A percentile compares a stretch with the other conserved stretches of the same genome.
Evolutionary conservation across 257 asterid species (phyloP).

Genomic region (Knoxia roxburghii): DNA sequence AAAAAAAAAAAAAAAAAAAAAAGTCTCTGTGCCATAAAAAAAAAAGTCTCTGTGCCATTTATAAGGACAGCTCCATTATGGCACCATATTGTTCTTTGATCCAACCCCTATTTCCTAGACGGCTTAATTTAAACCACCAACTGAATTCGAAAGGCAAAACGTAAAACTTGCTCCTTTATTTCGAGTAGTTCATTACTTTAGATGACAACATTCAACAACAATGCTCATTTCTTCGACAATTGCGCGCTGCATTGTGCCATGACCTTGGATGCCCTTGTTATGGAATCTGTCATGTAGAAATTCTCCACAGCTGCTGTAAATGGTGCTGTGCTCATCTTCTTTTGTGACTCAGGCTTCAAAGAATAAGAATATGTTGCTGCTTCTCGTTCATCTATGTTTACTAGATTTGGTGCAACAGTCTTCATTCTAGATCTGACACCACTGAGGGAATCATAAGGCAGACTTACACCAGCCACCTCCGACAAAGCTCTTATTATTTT

Average conservation of each 20-base stretch:
- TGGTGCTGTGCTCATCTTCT: constrained; percentile 45
- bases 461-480: constrained; percentile 59
- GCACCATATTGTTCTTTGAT: constrained; percentile 19
- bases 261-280: constrained; percentile 94
- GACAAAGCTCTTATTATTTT: constrained; percentile 80
- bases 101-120: constrained; percentile 1
- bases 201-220: neutral
- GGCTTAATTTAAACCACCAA: constrained; percentile 11
- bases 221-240: constrained; percentile 50
- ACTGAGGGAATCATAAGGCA: constrained; percentile 59
- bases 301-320: constrained; percentile 58
- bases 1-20: too few species aligned
- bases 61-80: constrained; percentile 33
- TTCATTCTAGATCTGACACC: constrained; percentile 62
- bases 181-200: constrained; percentile 10
- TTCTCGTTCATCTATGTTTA: constrained; percentile 72
- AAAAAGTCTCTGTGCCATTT: constrained; percentile 56
- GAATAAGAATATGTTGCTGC: constrained; percentile 63
- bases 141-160: constrained; percentile 10
- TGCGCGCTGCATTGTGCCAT: constrained; percentile 91
- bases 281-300: constrained; percentile 91
- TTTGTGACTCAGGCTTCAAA: constrained; percentile 66
- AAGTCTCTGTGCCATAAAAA: constrained; percentile 55
- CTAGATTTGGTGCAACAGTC: constrained; percentile 85
- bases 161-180: constrained; percentile 40